These are phyloP conservation scores for Neopestalotiopsis rosae DNA, from an alignment of 2,329 filamentous ascomycete genomes.

Conservation along the genomic window DNA sequence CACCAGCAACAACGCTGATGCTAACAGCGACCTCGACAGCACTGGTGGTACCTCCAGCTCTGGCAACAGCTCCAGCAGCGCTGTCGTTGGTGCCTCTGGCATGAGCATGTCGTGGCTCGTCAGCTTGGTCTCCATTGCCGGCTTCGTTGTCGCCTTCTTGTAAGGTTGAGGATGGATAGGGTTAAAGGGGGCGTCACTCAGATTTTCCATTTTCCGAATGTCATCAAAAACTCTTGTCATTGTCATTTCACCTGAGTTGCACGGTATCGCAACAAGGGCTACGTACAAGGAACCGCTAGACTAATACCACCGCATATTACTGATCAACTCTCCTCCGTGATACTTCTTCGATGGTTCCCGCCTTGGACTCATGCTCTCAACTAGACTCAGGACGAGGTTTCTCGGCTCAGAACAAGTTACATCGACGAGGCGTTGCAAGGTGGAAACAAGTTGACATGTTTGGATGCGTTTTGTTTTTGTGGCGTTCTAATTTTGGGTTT, in stretches of 20 bases:
- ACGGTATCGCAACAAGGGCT: slow-evolving; percentile 32
- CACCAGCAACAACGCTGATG: slow-evolving; percentile 54
- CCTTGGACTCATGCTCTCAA: background rate
- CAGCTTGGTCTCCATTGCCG: slow-evolving; percentile 52
- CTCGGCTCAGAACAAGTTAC: background rate
- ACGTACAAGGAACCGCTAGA: slow-evolving; percentile 49
- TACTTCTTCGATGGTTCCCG: slow-evolving; percentile 17
- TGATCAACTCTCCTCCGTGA: slow-evolving; percentile 27
- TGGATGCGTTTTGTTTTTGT: background rate
- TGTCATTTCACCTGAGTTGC: slow-evolving; percentile 30
- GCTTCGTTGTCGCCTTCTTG: slow-evolving; percentile 54
- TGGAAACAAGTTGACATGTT: background rate
- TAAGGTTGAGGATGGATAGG: slow-evolving; percentile 41
- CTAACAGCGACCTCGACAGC: slow-evolving; percentile 53
- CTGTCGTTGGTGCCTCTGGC: slow-evolving; percentile 51
- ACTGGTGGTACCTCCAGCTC: slow-evolving; percentile 32
- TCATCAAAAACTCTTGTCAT: slow-evolving; percentile 36
- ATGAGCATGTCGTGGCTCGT: slow-evolving; percentile 52
- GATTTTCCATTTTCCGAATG: slow-evolving; percentile 32
- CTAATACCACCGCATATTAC: slow-evolving; percentile 47
- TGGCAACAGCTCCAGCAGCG: slow-evolving; percentile 39
- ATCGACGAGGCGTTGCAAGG: background rate
- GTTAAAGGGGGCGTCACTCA: slow-evolving; percentile 27
- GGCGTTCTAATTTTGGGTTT: background rate
- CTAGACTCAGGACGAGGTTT: background rate